Percentiles rank a stretch among this genome's conserved stretches.
These are phyloP conservation scores for Fomitopsis schrenkii DNA, from an alignment of 1,284 basidiomycete species.

Conservation along the genomic window DNA sequence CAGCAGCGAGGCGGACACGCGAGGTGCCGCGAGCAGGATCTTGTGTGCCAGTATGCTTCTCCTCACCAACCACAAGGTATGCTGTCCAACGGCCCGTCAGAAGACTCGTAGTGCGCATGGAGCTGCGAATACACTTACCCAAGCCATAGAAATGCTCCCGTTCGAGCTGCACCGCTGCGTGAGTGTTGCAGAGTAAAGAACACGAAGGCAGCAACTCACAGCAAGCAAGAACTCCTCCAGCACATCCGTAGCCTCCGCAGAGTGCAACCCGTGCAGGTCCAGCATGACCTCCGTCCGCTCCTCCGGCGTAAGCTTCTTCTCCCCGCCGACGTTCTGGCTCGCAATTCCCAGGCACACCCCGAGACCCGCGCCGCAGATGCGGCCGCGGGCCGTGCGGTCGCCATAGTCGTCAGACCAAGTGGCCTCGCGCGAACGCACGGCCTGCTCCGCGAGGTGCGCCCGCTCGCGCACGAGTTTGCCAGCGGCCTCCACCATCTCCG, in stretches of 20 bases:
- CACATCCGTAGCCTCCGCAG: conserved; percentile 88
- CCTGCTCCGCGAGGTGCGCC: conserved; percentile 69
- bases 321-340: conserved; percentile 46
- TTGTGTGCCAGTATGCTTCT: conserved; percentile 91
- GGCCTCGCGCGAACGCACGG: conserved; percentile 64
- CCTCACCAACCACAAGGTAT: conserved; percentile 90
- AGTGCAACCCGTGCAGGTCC: conserved; percentile 87
- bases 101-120: too few relatives aligned
- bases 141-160: conserved; percentile 82
- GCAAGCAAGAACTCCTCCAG: conserved; percentile 87
- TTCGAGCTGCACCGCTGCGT: conserved; percentile 57
- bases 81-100: conserved; percentile 39
- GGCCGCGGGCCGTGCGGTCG: conserved; percentile 75
- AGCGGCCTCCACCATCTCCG: conserved; percentile 81
- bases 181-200: background rate
- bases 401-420: conserved; percentile 82
- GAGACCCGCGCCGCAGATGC: conserved; percentile 74
- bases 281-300: conserved; percentile 80
- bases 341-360: conserved; percentile 87
- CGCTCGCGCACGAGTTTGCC: conserved; percentile 79
- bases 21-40: conserved; percentile 78
- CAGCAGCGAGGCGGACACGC: conserved; percentile 75
- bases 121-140: conserved; percentile 41
- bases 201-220: conserved; percentile 44
- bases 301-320: conserved; percentile 59